Evolutionary conservation across 148 eudicot species (phyloP).

Genomic region (Persicaria maculosa): DNA sequence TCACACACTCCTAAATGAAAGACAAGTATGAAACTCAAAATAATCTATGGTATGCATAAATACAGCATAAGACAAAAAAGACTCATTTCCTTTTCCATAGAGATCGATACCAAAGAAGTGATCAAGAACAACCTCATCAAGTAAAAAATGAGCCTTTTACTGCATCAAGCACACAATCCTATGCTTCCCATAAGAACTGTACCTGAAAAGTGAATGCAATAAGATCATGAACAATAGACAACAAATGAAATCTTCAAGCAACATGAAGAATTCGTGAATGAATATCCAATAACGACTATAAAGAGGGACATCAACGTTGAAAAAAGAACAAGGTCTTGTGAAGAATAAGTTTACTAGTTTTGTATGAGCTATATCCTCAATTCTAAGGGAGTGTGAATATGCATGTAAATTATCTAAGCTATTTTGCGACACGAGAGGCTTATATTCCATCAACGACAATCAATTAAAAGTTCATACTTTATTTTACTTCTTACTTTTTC

Average conservation of each 20-base stretch:
- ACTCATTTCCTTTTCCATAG: conserved; percentile 76
- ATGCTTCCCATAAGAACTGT: conserved; percentile 65
- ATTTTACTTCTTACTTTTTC: no score
- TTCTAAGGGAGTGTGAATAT: no score
- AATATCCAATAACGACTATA: no score
- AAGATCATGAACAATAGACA: background rate
- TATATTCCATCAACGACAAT: no score
- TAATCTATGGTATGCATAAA: background rate
- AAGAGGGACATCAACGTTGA: no score
- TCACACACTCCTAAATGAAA: background rate
- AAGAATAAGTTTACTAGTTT: no score
- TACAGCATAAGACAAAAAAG: conserved; percentile 11
- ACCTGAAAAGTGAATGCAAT: conserved; percentile 33
- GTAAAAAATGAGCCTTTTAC: conserved; percentile 71
- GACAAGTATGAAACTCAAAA: background rate
- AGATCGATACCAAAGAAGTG: conserved; percentile 94
- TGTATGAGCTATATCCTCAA: no score
- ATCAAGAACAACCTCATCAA: conserved; percentile 99
- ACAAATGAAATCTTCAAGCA: background rate
- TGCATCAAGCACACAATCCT: conserved; percentile 69
- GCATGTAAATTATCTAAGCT: no score
- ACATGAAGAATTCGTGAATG: background rate
- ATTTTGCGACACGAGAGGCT: no score
- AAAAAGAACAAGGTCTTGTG: no score
- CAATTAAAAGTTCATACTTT: no score